Percentiles rank a stretch among this genome's conserved stretches.
These are phyloP conservation scores for Chaetothyriales sp. DNA, from an alignment of 2,329 filamentous ascomycete genomes.

Conservation along the genomic window DNA sequence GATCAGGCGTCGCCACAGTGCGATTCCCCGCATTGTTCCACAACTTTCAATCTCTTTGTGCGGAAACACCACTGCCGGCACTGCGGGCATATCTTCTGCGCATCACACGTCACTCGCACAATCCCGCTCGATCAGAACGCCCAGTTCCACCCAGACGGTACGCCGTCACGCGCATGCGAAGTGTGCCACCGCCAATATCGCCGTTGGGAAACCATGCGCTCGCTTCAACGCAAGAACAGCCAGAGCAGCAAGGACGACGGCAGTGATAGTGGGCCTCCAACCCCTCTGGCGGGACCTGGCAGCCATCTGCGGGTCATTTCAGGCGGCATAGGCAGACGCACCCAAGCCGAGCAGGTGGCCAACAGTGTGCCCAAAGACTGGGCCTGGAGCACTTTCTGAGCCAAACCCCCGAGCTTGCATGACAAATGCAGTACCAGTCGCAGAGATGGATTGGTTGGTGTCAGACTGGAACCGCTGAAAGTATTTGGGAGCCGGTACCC, in stretches of 20 bases:
- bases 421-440: not conserved
- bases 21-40: slow-evolving; percentile 42
- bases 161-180: slow-evolving; percentile 43
- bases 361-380: slow-evolving; percentile 42
- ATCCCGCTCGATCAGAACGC: slow-evolving; percentile 50
- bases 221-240: slow-evolving; percentile 38
- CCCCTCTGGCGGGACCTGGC: slow-evolving; percentile 9
- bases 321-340: slow-evolving; percentile 17
- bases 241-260: slow-evolving; percentile 20
- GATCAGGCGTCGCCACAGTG: slow-evolving; percentile 43
- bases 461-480: too few relatives aligned
- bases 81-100: slow-evolving; percentile 51
- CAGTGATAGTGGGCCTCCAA: slow-evolving; percentile 11
- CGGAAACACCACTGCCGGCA: slow-evolving; percentile 53
- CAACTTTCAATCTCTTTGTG: slow-evolving; percentile 44
- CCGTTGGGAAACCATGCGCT: slow-evolving; percentile 37
- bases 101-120: slow-evolving; percentile 39
- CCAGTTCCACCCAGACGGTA: slow-evolving; percentile 45
- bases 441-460: too few relatives aligned
- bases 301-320: slow-evolving; percentile 14
- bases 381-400: slow-evolving; percentile 48
- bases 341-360: slow-evolving; percentile 33
- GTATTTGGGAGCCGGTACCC: too few relatives aligned
- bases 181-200: slow-evolving; percentile 44
- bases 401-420: not conserved